Base-by-base conservation (phyloP, 441 rosid genomes). In the Isatis lusitanica region DNA sequence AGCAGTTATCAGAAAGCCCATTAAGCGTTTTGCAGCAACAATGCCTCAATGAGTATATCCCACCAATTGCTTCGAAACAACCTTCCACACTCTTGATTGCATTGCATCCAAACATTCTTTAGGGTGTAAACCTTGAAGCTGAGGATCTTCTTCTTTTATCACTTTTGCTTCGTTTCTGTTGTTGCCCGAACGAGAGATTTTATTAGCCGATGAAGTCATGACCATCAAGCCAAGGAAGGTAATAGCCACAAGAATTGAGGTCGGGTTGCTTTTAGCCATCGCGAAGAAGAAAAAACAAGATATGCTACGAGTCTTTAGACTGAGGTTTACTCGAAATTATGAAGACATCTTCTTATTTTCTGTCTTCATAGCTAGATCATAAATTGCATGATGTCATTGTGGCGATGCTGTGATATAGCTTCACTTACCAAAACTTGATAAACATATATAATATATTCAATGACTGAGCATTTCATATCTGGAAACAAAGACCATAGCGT, bases 11-110 rank as follows among this genome's bases (percentile, higher is more conserved):
- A 33, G 61, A 66, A 47, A 74, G 53, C 12, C 78, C 72, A 39
- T 66, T 48, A 58, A 38, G 60, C 9, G 36, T 47, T 65, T 58
- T 47, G 65, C 77, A 74, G 30, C 72, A 66, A 74, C 61, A 28
- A 16, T 46, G 51, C 6, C 44, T 66, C 16, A 58, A 8, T 26
- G 36, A 66, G n/a, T n/a, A 46, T 4, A 47, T 7, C 16, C 31
- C 71, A 52, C 13, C 3, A 10, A 44, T 36, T 26, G 71, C 55
- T n/a, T 73, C 70, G 0, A 43, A 51, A 36, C 70, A 72, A 51
- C 64, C 58, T n/a, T 55, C n/a, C 6, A 64, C 65, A 55, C 76
- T 44, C 56, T 63, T 63, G 47, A 63, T 42, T 70, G n/a, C n/a
- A n/a, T n/a, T n/a, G n/a, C 28, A 30, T 18, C 3, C 4, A 61